Evolutionary conservation across 1,284 basidiomycete species (phyloP), one percentile per base, ranked within the genome.

Genomic region (Leccinum pachyderme): DNA sequence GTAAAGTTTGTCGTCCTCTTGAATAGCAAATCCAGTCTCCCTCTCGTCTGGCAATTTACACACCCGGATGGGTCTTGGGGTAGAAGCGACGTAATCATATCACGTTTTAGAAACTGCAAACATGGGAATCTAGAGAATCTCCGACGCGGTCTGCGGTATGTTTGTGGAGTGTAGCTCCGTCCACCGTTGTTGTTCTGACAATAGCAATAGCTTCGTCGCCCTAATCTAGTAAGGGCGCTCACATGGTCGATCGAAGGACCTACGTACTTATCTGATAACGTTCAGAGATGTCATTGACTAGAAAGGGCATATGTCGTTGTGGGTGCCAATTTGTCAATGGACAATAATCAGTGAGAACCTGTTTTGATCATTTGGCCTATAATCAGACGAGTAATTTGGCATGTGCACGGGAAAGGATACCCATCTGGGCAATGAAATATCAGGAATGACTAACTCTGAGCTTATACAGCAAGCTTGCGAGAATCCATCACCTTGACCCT

Each of bases 401-500:
- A 18, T 51, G 43, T 33, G 29, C 39, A 47, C 46, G 50, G 12
- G 51, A 54, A 37, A 55, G 45, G 33, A 62, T 25, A 55, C 44
- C 44, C 24, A 49, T 53, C 7, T 39, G 47, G 45, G 31, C n/a
- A 39, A 18, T n/a, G 18, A 35, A 27, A 35, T 15, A 7, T 43
- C 28, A 29, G 32, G 22, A 44, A 49, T 51, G 18, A 52, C 46
- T 32, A 53, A 44, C 7, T 39, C 12, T 33, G 51, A 5, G 47
- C 47, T 11, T 31, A 18, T 32, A 32, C n/a, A 27, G 28, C 18
- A 24, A 24, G 12, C 46, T 55, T 33, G 60, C 44, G 29, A 59
- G 54, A 32, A 45, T 49, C 31, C 47, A 52, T 54, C 53, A 55
- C 53, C 59, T 22, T 51, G 43, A 32, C 39, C n/a, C 41, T 31